Percentiles rank a stretch among this genome's conserved stretches.
Conservation (phyloP, 179 eudicot species). For the Silene coronaria region DNA sequence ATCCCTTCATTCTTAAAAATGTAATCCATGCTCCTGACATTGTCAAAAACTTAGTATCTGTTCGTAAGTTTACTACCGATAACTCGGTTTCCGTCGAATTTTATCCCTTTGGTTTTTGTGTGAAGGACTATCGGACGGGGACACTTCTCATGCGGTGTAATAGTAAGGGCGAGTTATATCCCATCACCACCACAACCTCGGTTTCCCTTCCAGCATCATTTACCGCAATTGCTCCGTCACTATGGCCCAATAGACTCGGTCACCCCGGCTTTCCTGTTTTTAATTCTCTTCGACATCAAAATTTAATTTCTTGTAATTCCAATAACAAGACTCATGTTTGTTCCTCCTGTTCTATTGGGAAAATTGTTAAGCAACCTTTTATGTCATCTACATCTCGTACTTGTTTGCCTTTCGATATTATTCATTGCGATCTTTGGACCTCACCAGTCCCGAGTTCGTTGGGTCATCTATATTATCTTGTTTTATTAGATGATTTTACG, state of each 20-base stretch:
- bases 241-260: no score
- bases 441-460: no score
- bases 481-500: not conserved
- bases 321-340: not conserved
- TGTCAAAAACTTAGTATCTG: no score
- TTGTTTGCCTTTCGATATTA: not conserved
- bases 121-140: not conserved
- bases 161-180: slow-evolving; percentile 1
- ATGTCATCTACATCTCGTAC: not conserved
- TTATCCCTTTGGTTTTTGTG: not conserved
- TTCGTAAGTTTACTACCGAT: not conserved
- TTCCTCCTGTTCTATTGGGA: not conserved
- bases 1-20: no score
- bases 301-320: not conserved
- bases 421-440: not conserved
- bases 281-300: not conserved
- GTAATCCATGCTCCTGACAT: no score
- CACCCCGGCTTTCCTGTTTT: no score
- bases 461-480: no score
- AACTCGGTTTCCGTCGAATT: not conserved
- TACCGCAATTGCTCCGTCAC: no score
- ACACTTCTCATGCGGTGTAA: not conserved
- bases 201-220: no score
- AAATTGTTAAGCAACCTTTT: not conserved
- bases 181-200: not conserved